Base-by-base conservation (phyloP, 495 filamentous ascomycete genomes). In the Neurospora sp. region DNA sequence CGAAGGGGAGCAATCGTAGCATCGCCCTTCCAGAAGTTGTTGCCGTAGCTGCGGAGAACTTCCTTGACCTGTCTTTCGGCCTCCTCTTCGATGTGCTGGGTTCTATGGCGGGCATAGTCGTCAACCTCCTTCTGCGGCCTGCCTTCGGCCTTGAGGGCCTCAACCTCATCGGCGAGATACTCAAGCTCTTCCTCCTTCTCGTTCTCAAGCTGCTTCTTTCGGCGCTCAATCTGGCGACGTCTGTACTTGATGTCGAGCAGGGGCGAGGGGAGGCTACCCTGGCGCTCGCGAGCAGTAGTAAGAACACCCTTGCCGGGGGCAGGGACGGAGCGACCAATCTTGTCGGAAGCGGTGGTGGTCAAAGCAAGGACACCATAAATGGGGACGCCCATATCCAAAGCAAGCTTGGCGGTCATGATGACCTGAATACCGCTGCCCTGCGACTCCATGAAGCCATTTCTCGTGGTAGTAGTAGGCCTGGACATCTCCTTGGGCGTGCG, bases 381-480 rank as follows among this genome's bases (percentile, higher is more conserved):
- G 3, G 96, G 96, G 6, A 99, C 93, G 81, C 96, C 96, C 96
- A 99, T 99, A 76, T 98, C 96, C 37, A 99, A 83, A 39, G 96
- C 96, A 71, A 99, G 89, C 85, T 92, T 92, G 40, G 96, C 96
- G 74, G 90, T 96, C 96, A 98, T 98, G 82, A 99, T 96, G 73
- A 99, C 88, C 82, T 99, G 96, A 82, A 99, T 90, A 89, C 96
- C 96, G 77, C 93, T 97, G 75, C 96, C 96, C 85, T 98, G 96
- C 1, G 96, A 98, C 85, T 99, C 96, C 96, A 99, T 98, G 87
- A 99, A 99, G 39, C 96, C 96, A 76, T 93, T 94, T 82, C 96
- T 88, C 10, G 96, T 98, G 9, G 96, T 99, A 9, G 96, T 98
- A 9, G 96, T 96, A 1, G 96, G 96, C 61, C 96, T 89, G 0